Evolutionary conservation across 805 yeast genomes (phyloP).

Genomic region (Candida koratica): DNA sequence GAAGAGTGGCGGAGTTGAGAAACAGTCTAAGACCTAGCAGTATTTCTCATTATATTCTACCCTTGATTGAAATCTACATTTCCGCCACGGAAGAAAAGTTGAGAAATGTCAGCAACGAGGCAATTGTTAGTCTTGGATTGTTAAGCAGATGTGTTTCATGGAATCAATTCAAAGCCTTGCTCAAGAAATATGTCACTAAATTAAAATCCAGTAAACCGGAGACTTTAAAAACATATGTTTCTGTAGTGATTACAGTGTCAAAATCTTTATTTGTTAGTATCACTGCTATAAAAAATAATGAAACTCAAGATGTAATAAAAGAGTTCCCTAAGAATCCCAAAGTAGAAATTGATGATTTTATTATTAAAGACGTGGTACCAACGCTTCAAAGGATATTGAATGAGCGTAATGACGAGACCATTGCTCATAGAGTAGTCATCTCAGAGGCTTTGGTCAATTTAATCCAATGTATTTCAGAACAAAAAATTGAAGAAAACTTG

Average conservation of each 20-base stretch:
- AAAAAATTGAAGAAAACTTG: constrained; percentile 51
- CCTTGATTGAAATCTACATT: constrained; percentile 80
- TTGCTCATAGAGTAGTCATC: constrained; percentile 69
- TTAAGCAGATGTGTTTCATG: constrained; percentile 61
- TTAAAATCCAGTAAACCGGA: constrained; percentile 37
- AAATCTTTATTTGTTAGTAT: constrained; percentile 41
- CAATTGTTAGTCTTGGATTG: constrained; percentile 57
- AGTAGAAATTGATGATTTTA: constrained; percentile 29
- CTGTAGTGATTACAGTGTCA: constrained; percentile 55
- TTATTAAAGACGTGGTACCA: constrained; percentile 58
- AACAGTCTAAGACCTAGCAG: constrained; percentile 47
- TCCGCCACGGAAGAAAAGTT: constrained; percentile 52
- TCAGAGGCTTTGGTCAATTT: constrained; percentile 76
- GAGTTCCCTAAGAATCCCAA: constrained; percentile 25
- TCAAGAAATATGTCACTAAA: constrained; percentile 59
- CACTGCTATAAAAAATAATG: constrained; percentile 7
- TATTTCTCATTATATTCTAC: constrained; percentile 76
- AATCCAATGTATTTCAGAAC: constrained; percentile 57
- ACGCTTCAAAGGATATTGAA: constrained; percentile 56
- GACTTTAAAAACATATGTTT: constrained; percentile 53
- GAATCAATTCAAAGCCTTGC: constrained; percentile 75
- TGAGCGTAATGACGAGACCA: constrained; percentile 73
- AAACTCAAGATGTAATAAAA: constrained; percentile 18
- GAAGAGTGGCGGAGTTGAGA: constrained; percentile 52
- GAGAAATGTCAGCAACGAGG: constrained; percentile 61